Percentiles rank a stretch among this genome's conserved stretches.
These are phyloP conservation scores for Ceriops decandra DNA, from an alignment of 345 rosid species.

Conservation along the genomic window DNA sequence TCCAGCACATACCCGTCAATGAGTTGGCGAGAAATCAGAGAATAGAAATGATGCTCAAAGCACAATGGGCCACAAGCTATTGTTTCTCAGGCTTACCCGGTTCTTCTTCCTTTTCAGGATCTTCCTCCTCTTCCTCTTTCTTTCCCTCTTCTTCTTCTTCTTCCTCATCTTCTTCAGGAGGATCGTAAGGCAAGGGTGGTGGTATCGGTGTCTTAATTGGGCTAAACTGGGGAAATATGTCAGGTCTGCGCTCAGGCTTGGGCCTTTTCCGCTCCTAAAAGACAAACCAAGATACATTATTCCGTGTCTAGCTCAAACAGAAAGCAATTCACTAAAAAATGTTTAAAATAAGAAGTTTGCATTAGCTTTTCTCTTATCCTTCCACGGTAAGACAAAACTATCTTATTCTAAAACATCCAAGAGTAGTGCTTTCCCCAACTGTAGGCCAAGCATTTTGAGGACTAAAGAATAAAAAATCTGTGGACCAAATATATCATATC, in stretches of 20 bases:
- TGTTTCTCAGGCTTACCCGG: conserved; percentile 29
- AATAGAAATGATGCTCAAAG: conserved; percentile 17
- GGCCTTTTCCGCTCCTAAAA: conserved; percentile 75
- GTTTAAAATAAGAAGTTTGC: not conserved
- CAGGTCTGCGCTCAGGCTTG: conserved; percentile 72
- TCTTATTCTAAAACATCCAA: not conserved
- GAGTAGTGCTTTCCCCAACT: not conserved
- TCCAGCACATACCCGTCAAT: conserved; percentile 1
- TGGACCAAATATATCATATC: not conserved
- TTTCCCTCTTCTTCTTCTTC: conserved; percentile 39
- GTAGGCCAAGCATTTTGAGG: not conserved
- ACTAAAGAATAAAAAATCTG: not conserved
- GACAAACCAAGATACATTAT: conserved; percentile 8
- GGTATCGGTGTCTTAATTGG: conserved; percentile 83
- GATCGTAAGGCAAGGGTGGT: conserved; percentile 68
- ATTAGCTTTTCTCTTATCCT: not conserved
- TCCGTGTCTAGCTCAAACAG: not conserved
- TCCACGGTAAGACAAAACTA: not conserved
- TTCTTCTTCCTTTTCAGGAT: conserved; percentile 53
- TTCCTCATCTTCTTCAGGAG: conserved; percentile 69
- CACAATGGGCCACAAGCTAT: conserved; percentile 12
- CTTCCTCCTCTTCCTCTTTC: conserved; percentile 49
- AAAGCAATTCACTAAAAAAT: not conserved
- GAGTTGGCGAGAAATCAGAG: conserved; percentile 10
- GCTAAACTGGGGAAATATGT: conserved; percentile 68